Base-by-base conservation (phyloP, 2,329 filamentous ascomycete genomes). In the Colletotrichum echinochloae region DNA sequence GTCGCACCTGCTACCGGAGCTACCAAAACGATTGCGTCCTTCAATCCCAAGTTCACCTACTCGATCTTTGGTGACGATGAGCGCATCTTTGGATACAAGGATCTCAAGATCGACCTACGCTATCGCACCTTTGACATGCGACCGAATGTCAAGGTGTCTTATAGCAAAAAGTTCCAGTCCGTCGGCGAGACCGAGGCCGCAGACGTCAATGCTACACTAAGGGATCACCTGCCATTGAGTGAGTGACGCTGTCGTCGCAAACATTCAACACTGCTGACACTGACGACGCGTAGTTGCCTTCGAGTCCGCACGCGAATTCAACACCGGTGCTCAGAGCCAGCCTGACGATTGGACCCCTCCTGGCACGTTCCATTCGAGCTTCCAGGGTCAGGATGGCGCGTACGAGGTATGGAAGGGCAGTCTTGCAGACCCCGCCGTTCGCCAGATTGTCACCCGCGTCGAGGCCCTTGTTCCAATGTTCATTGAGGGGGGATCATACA, bases 61-160 rank as follows among this genome's bases (percentile, higher is more conserved):
- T 85, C 94, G 1, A 92, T 99, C 73, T 98, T 98, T 75, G 94
- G 94, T 76, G 92, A 98, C n/a, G 91, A 96, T 11, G 94, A 99
- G 81, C 88, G 87, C 37, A 95, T 98, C 73, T 95, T 97, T 76
- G 95, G 95, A 46, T 97, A 98, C 84, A 91, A 94, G 78, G 90
- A 90, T 64, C 87, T 97, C 65, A 89, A 90, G 73, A 91, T 98
- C 77, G 88, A 89, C 73, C 83, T 98, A 65, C 89, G 89, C 72
- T 91, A 85, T 75, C 84, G 89, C 77, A 87, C 88, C 20, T 87
- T 85, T 78, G 92, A 98, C 78, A 90, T 98, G 83, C 90, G 91
- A 74, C 94, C 95, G 0, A 89, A 93, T 75, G 79, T 98, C 39
- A 86, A 90, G 65, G 87, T 94, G 62, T 88, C 88, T 1, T 95